Conservation (phyloP, 2,329 filamentous ascomycete species). For the Ceratocystiopsis brevicomis region DNA sequence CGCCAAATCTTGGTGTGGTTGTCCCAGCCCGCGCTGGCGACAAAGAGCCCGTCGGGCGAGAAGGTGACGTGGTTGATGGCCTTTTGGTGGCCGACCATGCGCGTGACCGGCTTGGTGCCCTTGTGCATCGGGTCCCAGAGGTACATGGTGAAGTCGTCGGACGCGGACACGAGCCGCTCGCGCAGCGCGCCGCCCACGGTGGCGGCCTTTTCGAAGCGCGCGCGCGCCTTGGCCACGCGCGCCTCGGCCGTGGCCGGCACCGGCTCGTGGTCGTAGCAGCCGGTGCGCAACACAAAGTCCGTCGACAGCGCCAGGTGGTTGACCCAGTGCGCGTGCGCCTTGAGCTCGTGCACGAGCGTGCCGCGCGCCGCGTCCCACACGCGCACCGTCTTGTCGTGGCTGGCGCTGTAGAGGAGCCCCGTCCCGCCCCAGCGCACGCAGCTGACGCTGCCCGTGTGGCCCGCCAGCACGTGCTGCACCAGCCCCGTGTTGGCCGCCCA, state of each 20-base stretch:
- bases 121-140: slow-evolving; percentile 67
- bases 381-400: slow-evolving; percentile 82
- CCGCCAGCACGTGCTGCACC: slow-evolving; percentile 66
- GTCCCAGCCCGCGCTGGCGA: slow-evolving; percentile 81
- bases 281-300: slow-evolving; percentile 72
- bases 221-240: slow-evolving; percentile 55
- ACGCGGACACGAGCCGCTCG: slow-evolving; percentile 69
- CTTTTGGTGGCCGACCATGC: slow-evolving; percentile 87
- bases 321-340: slow-evolving; percentile 70
- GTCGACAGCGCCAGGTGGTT: slow-evolving; percentile 90
- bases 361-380: slow-evolving; percentile 73
- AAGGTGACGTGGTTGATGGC: slow-evolving; percentile 92
- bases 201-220: slow-evolving; percentile 72
- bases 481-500: slow-evolving; percentile 67
- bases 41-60: slow-evolving; percentile 70
- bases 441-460: slow-evolving; percentile 75
- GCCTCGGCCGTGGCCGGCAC: slow-evolving; percentile 50
- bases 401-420: slow-evolving; percentile 64
- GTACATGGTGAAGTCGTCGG: slow-evolving; percentile 88
- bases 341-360: slow-evolving; percentile 58
- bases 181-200: slow-evolving; percentile 56
- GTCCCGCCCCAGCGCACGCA: slow-evolving; percentile 93
- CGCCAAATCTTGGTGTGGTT: slow-evolving; percentile 92
- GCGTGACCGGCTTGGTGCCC: slow-evolving; percentile 67
- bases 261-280: slow-evolving; percentile 71